A percentile compares a stretch with the other conserved stretches of the same genome.
Evolutionary conservation across 2,329 filamentous ascomycete genomes (phyloP).

Genomic region (Ophiognomonia clavigignenti-juglandacearum): DNA sequence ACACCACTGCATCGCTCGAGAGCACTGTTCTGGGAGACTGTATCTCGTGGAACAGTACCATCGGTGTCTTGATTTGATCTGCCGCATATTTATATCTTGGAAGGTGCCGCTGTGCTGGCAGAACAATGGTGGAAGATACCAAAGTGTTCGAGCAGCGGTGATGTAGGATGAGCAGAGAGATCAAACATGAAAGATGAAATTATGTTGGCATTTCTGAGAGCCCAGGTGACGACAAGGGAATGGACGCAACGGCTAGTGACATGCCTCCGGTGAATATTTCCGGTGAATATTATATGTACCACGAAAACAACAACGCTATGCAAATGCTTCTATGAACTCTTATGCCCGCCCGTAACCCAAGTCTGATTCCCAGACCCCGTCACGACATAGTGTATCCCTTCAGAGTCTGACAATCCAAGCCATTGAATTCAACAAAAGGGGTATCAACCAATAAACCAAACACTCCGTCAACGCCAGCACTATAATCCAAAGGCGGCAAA

Average conservation of each 20-base stretch:
- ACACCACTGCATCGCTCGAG: slow-evolving; percentile 28
- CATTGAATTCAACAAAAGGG: slow-evolving; percentile 29
- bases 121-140: too few relatives aligned
- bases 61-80: slow-evolving; percentile 19
- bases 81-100: not conserved
- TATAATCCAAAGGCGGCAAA: slow-evolving; percentile 19
- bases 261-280: too few relatives aligned
- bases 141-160: too few relatives aligned
- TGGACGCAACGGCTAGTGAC: too few relatives aligned
- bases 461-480: slow-evolving; percentile 19
- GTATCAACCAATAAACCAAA: slow-evolving; percentile 27
- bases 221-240: too few relatives aligned
- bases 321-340: too few relatives aligned
- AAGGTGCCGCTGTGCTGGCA: not conserved
- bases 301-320: not conserved
- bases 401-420: slow-evolving; percentile 24
- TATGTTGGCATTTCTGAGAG: too few relatives aligned
- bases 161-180: too few relatives aligned
- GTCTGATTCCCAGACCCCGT: slow-evolving; percentile 12
- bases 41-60: slow-evolving; percentile 23
- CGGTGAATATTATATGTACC: too few relatives aligned
- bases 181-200: too few relatives aligned
- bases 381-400: slow-evolving; percentile 23
- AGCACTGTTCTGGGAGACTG: slow-evolving; percentile 25
- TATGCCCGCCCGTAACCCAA: too few relatives aligned